These are phyloP conservation scores for Sporothrix globosa DNA, from an alignment of 2,329 filamentous ascomycete species.

Conservation along the genomic window DNA sequence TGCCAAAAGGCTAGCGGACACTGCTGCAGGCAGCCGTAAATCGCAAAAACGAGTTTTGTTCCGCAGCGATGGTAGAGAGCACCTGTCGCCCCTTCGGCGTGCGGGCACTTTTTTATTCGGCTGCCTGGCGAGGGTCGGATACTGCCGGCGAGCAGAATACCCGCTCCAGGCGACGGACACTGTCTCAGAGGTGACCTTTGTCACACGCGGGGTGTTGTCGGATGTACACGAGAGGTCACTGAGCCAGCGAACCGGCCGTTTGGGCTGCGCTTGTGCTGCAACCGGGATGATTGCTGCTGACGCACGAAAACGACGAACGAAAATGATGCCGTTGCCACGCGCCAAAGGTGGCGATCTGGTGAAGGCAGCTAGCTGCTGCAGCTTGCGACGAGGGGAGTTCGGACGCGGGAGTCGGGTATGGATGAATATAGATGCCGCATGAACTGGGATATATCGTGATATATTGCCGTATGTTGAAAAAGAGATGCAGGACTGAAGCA, in stretches of 20 bases:
- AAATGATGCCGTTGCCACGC: neutral
- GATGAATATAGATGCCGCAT: neutral
- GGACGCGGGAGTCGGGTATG: neutral
- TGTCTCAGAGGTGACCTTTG: constrained; percentile 14
- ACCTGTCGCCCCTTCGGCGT: neutral
- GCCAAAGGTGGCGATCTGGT: neutral
- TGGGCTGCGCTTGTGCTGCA: neutral
- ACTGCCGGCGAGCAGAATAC: constrained; percentile 16
- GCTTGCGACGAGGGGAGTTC: neutral
- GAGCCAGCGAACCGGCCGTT: neutral
- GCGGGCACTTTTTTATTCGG: constrained; percentile 28
- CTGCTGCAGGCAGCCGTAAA: constrained; percentile 30
- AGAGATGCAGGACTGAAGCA: neutral
- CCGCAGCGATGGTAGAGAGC: neutral
- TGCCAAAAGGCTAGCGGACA: neutral
- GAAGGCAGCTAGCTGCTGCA: constrained; percentile 11
- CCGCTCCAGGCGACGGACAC: neutral
- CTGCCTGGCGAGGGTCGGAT: constrained; percentile 31
- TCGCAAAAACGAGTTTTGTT: constrained; percentile 1
- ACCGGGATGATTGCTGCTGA: neutral
- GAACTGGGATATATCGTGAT: neutral
- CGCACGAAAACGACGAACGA: neutral
- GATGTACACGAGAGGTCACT: neutral
- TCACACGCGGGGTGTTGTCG: constrained; percentile 10
- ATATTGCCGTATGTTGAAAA: neutral